Conservation (phyloP, 495 filamentous ascomycete species). For the Zalerion maritima region DNA sequence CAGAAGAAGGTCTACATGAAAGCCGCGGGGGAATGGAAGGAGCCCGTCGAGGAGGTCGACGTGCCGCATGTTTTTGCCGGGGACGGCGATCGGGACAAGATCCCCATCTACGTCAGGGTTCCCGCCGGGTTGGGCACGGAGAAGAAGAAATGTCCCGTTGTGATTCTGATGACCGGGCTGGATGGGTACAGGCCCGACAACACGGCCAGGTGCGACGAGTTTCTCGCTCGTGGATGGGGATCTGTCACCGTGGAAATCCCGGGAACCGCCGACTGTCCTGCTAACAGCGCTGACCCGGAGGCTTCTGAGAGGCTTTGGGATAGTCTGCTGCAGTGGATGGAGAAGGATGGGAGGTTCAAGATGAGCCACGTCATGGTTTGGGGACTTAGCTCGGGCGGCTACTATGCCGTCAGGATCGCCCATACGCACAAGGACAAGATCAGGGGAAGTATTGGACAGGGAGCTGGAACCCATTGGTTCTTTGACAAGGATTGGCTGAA, state of each 20-base stretch:
- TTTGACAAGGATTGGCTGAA: constrained; percentile 50
- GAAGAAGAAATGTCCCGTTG: constrained; percentile 32
- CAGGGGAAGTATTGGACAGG: constrained; percentile 50
- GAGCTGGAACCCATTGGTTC: constrained; percentile 59
- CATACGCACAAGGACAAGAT: constrained; percentile 51
- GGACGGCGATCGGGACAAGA: constrained; percentile 34
- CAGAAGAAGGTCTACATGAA: constrained; percentile 53
- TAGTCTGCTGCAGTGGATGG: constrained; percentile 55
- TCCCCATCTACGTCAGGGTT: constrained; percentile 51
- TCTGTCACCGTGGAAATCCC: constrained; percentile 58
- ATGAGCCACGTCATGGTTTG: constrained; percentile 48
- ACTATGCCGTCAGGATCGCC: constrained; percentile 60
- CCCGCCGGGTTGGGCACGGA: constrained; percentile 25
- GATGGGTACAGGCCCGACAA: constrained; percentile 73
- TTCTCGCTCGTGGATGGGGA: constrained; percentile 44
- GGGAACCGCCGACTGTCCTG: constrained; percentile 66
- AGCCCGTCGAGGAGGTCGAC: constrained; percentile 40
- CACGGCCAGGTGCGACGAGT: constrained; percentile 54
- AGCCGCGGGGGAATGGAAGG: constrained; percentile 39
- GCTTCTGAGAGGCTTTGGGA: constrained; percentile 44
- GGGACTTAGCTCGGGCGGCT: constrained; percentile 63
- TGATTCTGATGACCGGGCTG: constrained; percentile 61
- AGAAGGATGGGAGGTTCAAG: constrained; percentile 41
- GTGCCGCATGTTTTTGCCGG: constrained; percentile 41
- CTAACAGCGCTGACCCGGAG: constrained; percentile 35